A percentile compares a stretch with the other conserved stretches of the same genome.
Conservation (phyloP, 805 yeast species). For the Sugiyamaella mastotermitis region DNA sequence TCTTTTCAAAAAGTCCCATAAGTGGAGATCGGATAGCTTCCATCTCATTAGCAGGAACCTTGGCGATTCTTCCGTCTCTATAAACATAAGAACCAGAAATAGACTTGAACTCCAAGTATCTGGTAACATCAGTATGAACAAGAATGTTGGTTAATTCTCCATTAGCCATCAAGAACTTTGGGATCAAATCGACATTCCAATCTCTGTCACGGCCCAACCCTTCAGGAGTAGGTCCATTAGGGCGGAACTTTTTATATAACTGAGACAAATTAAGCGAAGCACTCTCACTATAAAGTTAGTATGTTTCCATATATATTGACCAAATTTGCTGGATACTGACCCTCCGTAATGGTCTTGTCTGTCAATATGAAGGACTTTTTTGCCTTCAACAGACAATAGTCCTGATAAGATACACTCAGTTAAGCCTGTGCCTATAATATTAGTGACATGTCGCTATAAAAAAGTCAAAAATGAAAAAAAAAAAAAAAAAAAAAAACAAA, state of each 20-base stretch:
- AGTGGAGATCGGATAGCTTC: conserved; percentile 89
- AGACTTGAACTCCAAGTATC: conserved; percentile 94
- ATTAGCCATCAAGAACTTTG: conserved; percentile 94
- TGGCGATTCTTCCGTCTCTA: conserved; percentile 83
- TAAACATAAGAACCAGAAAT: conserved; percentile 94
- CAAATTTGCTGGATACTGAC: too few relatives aligned
- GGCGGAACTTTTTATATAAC: conserved; percentile 81
- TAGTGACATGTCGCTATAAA: background rate
- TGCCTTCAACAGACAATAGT: conserved; percentile 91
- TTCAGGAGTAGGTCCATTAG: conserved; percentile 58
- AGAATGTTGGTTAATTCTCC: conserved; percentile 95
- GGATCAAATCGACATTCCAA: conserved; percentile 96
- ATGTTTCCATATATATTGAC: background rate
- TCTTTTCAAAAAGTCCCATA: conserved; percentile 94
- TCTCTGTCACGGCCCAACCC: conserved; percentile 88
- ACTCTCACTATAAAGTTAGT: conserved; percentile 29
- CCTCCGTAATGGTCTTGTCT: conserved; percentile 96
- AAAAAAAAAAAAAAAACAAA: conserved; percentile 73
- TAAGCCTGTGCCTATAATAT: conserved; percentile 47
- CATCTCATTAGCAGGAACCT: conserved; percentile 86
- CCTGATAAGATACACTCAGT: conserved; percentile 97
- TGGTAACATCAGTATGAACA: conserved; percentile 91
- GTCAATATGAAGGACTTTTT: conserved; percentile 94
- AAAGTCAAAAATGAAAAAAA: background rate
- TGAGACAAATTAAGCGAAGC: conserved; percentile 35